Percentiles rank a stretch among this genome's conserved stretches.
Conservation (phyloP, 2,329 filamentous ascomycete species). For the Ascochyta pisi region DNA sequence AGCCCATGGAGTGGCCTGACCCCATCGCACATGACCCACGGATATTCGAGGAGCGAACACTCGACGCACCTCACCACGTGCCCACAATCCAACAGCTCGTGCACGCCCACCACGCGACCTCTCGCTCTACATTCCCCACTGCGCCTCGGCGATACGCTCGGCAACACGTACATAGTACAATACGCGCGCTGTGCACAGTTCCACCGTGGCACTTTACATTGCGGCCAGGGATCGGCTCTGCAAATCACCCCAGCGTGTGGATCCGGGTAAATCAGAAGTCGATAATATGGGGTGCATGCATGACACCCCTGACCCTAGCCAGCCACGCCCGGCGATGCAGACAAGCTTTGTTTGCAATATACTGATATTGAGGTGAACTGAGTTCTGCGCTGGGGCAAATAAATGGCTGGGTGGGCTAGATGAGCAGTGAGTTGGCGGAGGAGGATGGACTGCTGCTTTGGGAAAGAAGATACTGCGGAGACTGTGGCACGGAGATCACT, state of each 20-base stretch:
- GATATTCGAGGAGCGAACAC: neutral
- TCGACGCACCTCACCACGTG: neutral
- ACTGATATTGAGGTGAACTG: constrained; percentile 11
- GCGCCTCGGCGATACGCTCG: constrained; percentile 6
- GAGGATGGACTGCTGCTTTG: neutral
- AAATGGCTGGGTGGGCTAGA: neutral
- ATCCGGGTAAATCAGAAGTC: constrained; percentile 14
- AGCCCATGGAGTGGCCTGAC: too few relatives aligned
- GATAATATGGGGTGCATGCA: constrained; percentile 17
- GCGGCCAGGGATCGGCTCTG: constrained; percentile 2
- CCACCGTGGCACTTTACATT: neutral
- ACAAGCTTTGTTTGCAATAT: constrained; percentile 12
- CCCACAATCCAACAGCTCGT: neutral
- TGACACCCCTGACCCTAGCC: constrained; percentile 1
- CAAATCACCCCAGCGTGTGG: constrained; percentile 3
- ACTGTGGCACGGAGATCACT: neutral
- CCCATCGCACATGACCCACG: neutral
- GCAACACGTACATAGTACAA: neutral
- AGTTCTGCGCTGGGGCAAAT: constrained; percentile 13
- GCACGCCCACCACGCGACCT: neutral
- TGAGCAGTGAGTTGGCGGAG: neutral
- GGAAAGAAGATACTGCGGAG: neutral
- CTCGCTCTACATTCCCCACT: neutral
- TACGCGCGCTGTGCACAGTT: neutral
- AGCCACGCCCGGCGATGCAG: neutral